Base-by-base conservation (phyloP, 345 rosid species). In the Camelina neglecta region DNA sequence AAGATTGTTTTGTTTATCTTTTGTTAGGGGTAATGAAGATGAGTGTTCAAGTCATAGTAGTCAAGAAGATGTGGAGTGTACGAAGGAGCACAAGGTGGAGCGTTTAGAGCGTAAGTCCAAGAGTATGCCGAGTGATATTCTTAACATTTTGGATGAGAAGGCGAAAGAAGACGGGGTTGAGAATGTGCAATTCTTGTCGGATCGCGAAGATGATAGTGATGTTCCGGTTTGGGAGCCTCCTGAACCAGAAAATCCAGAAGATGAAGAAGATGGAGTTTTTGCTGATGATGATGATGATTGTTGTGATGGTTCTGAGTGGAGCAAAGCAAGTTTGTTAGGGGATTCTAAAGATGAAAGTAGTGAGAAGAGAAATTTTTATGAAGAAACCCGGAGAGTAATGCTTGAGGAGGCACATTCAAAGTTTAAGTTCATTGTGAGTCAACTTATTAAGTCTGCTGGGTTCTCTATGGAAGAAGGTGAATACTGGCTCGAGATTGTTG, bases 191-290 rank as follows among this genome's bases (percentile, higher is more conserved):
- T 75, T 50, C 65, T 31, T 78, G 41, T 60, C 69, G 39, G 75
- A 79, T 74, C 80, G 66, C 67, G 85, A 79, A 66, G 63, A 58
- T 41, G 56, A 45, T 62, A 76, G 56, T 63, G 65, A 84, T 71
- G 62, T 62, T 4, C 67, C 65, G 15, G 67, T 85, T 54, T 95
- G 99, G 99, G 94, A 90, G 23, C 90, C 98, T 26, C 99, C 99
- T 3, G 98, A 88, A 79, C 79, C 96, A 24, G 94, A 88, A 60
- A 86, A 85, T 36, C 83, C 86, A 0, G 91, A 83, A 65, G 89
- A 84, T 79, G 91, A 90, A 31, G 23, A 77, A 65, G 93, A 85
- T 51, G 84, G 78, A 51, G 81, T 86, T 67, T 72, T 85, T 79
- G 88, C 86, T 18, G 81, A 62, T 23, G 93, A 83, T 15, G 96